A percentile compares a stretch with the other conserved stretches of the same genome.
Conservation (phyloP, 2,329 filamentous ascomycete genomes). For the Celoporthe dispersa region DNA sequence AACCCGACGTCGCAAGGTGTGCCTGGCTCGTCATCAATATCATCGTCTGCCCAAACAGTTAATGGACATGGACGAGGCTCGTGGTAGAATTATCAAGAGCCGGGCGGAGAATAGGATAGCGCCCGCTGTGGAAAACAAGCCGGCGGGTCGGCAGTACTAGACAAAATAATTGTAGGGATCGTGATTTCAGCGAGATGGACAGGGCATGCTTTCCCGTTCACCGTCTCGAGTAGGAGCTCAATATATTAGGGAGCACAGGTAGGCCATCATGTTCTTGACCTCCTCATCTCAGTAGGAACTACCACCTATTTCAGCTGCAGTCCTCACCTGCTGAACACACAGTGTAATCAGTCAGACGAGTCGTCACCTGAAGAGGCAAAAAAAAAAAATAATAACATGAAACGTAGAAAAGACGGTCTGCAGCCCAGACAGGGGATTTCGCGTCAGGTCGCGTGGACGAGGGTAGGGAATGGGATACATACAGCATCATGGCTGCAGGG, state of each 20-base stretch:
- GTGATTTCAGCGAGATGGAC: neutral
- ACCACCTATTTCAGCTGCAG: neutral
- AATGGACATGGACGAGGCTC: neutral
- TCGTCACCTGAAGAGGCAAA: too few species aligned
- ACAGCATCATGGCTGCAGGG: neutral
- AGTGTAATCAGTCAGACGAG: neutral
- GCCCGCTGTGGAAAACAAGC: neutral
- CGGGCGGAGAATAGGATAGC: slow-evolving; percentile 1
- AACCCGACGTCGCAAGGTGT: neutral
- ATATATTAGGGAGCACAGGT: neutral
- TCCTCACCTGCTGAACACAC: neutral
- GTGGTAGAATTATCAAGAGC: neutral
- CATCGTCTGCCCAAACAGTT: neutral
- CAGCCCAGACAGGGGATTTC: neutral
- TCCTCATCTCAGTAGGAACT: neutral
- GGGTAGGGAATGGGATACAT: neutral
- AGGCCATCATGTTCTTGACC: neutral
- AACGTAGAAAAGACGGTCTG: slow-evolving; percentile 1
- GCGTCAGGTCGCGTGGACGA: slow-evolving; percentile 1
- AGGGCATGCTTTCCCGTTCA: too few species aligned
- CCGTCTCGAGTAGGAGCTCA: neutral
- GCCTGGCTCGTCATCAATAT: slow-evolving; percentile 1
- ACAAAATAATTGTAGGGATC: neutral
- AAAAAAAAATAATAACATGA: neutral
- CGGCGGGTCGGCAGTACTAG: neutral